Base-by-base conservation (phyloP, 495 filamentous ascomycete species). In the Glonium stellatum region DNA sequence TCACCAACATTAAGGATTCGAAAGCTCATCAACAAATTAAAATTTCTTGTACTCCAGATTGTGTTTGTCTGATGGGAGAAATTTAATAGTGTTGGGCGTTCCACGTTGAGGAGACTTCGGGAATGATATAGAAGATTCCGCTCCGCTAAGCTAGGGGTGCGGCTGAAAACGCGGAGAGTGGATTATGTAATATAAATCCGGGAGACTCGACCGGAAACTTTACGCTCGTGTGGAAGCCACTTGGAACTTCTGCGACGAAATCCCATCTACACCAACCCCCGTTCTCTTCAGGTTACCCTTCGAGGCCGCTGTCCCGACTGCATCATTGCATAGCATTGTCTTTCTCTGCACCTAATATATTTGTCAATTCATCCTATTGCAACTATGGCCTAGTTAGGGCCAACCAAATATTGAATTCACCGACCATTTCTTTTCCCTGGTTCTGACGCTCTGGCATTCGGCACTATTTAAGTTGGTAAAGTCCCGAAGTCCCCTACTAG, bases 211-310 rank as follows among this genome's bases (percentile, higher is more conserved):
- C 27, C 2, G 27, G 39, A 44, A 44, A 18, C 39, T 44, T 44
- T 44, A 22, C 53, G 53, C 35, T 55, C 19, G 55, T 37, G 15
- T 39, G 21, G 37, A 58, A 23, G 42, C n/a, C 18, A 36, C 42
- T 58, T 23, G 41, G 36, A 50, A 23, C 36, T 47, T 34, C 21
- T 44, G 12, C 39, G 39, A 44, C 18, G 18, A 44, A 44, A 44
- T 44, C 18, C 39, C 39, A 44, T 11, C 10, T 11, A 44, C 39
- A 11, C 13, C 39, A 44, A 44, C 2, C 39, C 39, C 39, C 10
- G 39, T 44, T 11, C 18, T 44, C 13, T 11, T 11, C 2, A 44
- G 39, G 4, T 44, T 18, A 44, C 39, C 39, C 13, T 44, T 13
- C 4, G 10, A 44, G 13, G 39, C 10, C 18, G 10, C 39, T 44